phyloP scores from a whole-genome alignment of 768 basidiomycete species.

The Kwoniella europaea region DNA sequence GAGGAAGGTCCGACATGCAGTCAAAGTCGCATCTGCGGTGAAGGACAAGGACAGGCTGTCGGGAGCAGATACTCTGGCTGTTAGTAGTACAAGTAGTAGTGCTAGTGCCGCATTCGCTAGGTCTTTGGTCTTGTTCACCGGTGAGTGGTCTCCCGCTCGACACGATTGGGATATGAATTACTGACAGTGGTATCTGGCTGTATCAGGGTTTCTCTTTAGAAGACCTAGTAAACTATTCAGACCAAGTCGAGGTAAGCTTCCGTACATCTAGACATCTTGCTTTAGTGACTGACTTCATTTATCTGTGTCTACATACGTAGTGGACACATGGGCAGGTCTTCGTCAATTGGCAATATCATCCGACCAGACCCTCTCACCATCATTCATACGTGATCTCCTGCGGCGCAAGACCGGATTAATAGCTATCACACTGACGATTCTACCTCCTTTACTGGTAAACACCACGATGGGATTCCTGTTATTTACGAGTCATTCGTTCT shows the following conservation, averaged over 20 bases:
- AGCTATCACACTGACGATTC: slow-evolving; percentile 43
- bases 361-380: slow-evolving; percentile 49
- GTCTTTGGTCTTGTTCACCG: slow-evolving; percentile 47
- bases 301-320: slow-evolving; percentile 13
- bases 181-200: background rate
- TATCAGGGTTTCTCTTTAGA: slow-evolving; percentile 52
- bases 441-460: slow-evolving; percentile 55
- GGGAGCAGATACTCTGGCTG: slow-evolving; percentile 14
- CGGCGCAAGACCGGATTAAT: slow-evolving; percentile 42
- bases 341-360: slow-evolving; percentile 51
- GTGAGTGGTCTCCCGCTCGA: slow-evolving; percentile 26
- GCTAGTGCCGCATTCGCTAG: slow-evolving; percentile 53
- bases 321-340: slow-evolving; percentile 54
- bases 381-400: slow-evolving; percentile 48
- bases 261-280: background rate
- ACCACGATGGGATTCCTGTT: slow-evolving; percentile 53
- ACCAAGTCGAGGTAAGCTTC: slow-evolving; percentile 47
- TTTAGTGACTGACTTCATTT: too few species aligned
- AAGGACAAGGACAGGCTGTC: slow-evolving; percentile 7
- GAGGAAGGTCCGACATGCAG: slow-evolving; percentile 18
- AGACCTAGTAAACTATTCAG: slow-evolving; percentile 54
- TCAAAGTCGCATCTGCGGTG: slow-evolving; percentile 12
- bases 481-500: slow-evolving; percentile 55
- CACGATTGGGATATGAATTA: background rate
- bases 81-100: slow-evolving; percentile 39